Evolutionary conservation across 1,284 basidiomycete genomes (phyloP), one percentile per base, ranked within the genome.

Genomic region (Marasmius oreades): DNA sequence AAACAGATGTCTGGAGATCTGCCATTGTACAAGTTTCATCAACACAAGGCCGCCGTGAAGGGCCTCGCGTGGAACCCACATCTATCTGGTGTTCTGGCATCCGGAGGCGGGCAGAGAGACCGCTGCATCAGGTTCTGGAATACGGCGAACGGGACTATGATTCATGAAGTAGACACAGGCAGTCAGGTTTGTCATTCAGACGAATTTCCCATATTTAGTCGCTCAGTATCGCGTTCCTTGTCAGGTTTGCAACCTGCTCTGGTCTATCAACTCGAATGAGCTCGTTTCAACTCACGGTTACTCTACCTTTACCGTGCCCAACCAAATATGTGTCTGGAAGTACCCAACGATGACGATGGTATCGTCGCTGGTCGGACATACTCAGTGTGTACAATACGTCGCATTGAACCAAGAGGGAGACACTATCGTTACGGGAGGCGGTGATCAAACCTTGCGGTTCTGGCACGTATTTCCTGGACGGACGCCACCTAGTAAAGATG

Each of bases 41-140:
- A 98, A 61, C 96, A 99, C 68, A 91, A 89, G 4, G 96, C 96
- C 0, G 96, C 96, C 0, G 95, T 99, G 59, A 98, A 98, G 69
- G 96, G 95, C 1, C 88, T 99, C 18, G 94, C 95, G 1, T 99
- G 96, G 96, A 94, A 92, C 68, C 95, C 95, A 5, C 96, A 99
- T 71, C 83, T 96, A 57, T 79, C 89, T 18, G 95, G 95, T 1
- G 80, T 98, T 2, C 74, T 98, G 23, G 96, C 96, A 0, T 93
- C 91, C 5, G 96, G 96, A 16, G 96, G 96, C 26, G 96, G 96
- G 14, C 98, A 96, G 16, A 93, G 95, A 61, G 93, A 93, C 69
- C 97, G 95, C 76, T 95, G 94, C 68, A 95, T 99, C 56, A 78
- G 95, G 53, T 98, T 98, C 69, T 98, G 96, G 96, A 98, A 99